Evolutionary conservation across 2,329 filamentous ascomycete genomes (phyloP).

Genomic region (Sporothrix schenckii): DNA sequence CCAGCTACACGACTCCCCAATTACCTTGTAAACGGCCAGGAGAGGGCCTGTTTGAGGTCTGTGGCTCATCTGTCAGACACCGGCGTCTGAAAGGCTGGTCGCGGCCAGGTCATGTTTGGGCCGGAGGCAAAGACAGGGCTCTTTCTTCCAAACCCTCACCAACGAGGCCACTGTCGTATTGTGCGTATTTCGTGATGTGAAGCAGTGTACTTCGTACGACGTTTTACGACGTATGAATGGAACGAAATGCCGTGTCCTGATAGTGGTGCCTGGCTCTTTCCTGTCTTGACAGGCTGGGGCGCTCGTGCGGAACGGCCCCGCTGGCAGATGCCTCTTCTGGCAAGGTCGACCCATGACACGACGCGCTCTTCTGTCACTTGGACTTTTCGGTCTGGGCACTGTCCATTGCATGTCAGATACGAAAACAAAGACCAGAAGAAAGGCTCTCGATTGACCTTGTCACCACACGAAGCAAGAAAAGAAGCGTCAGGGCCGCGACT

Average conservation of each 20-base stretch:
- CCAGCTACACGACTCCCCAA: no score
- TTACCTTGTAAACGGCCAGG: neutral
- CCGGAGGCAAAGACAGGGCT: neutral
- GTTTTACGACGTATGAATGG: neutral
- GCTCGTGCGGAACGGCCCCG: neutral
- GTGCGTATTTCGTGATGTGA: neutral
- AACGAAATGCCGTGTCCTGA: no score
- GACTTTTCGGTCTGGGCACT: neutral
- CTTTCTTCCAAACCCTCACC: no score
- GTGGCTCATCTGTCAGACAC: neutral
- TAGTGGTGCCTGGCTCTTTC: slow-evolving; percentile 2
- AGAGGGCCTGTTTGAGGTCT: slow-evolving; percentile 7
- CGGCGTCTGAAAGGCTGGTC: neutral
- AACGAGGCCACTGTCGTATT: neutral
- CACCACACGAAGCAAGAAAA: no score
- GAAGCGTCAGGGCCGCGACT: no score
- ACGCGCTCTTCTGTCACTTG: neutral
- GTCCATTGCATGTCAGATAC: neutral
- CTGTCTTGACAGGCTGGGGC: no score
- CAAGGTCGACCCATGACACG: neutral
- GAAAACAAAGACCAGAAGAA: no score
- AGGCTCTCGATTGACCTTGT: no score
- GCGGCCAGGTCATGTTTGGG: neutral
- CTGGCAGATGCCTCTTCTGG: neutral
- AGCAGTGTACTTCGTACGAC: no score